Conservation (phyloP, 345 rosid species). For the Microthlaspi erraticum region DNA sequence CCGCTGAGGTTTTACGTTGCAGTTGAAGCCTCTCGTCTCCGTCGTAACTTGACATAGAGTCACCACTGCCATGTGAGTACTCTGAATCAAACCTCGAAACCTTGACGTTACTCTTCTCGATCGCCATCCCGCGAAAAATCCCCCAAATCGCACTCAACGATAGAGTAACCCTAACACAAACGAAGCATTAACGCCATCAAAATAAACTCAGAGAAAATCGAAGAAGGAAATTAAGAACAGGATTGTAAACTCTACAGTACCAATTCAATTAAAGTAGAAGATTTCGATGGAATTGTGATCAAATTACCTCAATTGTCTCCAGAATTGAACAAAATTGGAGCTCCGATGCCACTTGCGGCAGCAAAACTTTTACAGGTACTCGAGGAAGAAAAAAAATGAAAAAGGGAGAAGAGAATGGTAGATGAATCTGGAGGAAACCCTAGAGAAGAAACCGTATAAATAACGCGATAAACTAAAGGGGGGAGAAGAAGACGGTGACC, state of each 20-base stretch:
- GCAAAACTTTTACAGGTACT: background rate
- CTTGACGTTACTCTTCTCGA: conserved; percentile 91
- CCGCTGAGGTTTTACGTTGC: conserved; percentile 56
- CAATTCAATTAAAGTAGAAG: conserved; percentile 13
- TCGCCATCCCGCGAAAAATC: conserved; percentile 64
- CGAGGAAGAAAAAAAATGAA: background rate
- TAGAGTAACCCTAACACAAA: conserved; percentile 50
- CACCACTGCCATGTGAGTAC: conserved; percentile 80
- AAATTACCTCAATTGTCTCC: conserved; percentile 45
- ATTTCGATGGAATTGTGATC: conserved; percentile 25
- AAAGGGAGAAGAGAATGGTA: background rate
- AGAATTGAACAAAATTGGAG: conserved; percentile 33
- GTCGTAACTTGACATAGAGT: conserved; percentile 73
- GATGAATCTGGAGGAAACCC: conserved; percentile 64
- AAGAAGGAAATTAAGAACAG: conserved; percentile 14
- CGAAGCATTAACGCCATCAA: conserved; percentile 23
- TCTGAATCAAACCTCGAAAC: conserved; percentile 80
- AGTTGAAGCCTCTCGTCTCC: conserved; percentile 54
- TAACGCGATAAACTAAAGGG: conserved; percentile 40
- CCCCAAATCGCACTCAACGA: conserved; percentile 29
- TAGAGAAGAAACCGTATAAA: conserved; percentile 44
- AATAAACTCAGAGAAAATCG: conserved; percentile 26
- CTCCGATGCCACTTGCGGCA: conserved; percentile 32
- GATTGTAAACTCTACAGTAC: conserved; percentile 7
- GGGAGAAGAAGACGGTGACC: conserved; percentile 46